Conservation (phyloP, 73 alveolate genomes). For the Paramecium biaurelia region DNA sequence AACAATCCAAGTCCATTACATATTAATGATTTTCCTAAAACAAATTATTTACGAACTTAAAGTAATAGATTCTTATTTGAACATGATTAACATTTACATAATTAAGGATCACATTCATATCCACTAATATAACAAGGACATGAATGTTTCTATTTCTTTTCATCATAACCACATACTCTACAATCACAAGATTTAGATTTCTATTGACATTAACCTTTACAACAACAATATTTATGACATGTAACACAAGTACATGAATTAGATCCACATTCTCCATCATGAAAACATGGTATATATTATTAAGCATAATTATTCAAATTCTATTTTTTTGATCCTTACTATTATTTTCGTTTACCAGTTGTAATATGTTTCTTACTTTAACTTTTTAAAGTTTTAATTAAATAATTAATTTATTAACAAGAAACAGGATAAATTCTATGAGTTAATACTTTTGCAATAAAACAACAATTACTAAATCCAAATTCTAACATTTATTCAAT, state of each 20-base stretch:
- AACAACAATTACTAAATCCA: slow-evolving; percentile 20
- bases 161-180: background rate
- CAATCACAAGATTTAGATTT: background rate
- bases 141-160: background rate
- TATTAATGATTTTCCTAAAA: background rate
- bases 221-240: slow-evolving; percentile 33
- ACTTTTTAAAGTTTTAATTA: background rate
- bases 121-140: slow-evolving; percentile 22
- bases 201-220: slow-evolving; percentile 1
- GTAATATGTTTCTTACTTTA: background rate
- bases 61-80: background rate
- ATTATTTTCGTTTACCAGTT: background rate
- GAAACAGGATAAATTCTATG: background rate
- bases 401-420: background rate
- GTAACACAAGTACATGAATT: background rate
- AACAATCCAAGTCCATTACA: slow-evolving; percentile 5
- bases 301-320: background rate
- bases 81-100: background rate
- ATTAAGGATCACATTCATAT: slow-evolving; percentile 6
- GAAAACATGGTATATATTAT: slow-evolving; percentile 22
- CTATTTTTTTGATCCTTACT: background rate
- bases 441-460: background rate
- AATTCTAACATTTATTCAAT: background rate
- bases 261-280: slow-evolving; percentile 45
- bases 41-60: background rate